A percentile compares a stretch with the other conserved stretches of the same genome.
Conservation (phyloP, 1,284 basidiomycete genomes). For the Ceratobasidium sp. region DNA sequence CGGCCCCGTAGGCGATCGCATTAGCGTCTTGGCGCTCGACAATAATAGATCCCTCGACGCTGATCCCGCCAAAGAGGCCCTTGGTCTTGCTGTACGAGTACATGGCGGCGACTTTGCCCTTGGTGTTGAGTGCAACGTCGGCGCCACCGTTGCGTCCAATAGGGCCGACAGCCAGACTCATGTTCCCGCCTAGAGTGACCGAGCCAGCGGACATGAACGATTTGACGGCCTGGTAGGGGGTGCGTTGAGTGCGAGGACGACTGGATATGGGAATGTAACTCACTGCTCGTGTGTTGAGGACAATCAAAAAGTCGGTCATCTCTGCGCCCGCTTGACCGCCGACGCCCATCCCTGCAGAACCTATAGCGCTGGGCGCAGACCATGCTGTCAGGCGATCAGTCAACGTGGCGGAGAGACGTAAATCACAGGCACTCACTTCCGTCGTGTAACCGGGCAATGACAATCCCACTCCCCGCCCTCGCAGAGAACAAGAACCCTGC, state of each 20-base stretch:
- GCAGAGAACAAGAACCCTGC: slow-evolving; percentile 68
- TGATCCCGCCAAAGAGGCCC: slow-evolving; percentile 82
- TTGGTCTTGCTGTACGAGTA: slow-evolving; percentile 96
- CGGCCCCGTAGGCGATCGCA: slow-evolving; percentile 78
- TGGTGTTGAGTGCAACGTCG: slow-evolving; percentile 85
- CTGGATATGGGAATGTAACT: slow-evolving; percentile 66
- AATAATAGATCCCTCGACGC: slow-evolving; percentile 94
- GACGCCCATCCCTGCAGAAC: slow-evolving; percentile 92
- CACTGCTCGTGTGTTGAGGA: slow-evolving; percentile 86
- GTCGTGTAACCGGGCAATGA: slow-evolving; percentile 87
- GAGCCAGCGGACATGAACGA: slow-evolving; percentile 97
- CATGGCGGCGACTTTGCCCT: slow-evolving; percentile 94
- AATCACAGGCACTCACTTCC: slow-evolving; percentile 71
- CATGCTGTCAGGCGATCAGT: slow-evolving; percentile 68
- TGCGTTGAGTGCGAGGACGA: slow-evolving; percentile 60
- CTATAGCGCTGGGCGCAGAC: slow-evolving; percentile 95
- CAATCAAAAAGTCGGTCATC: slow-evolving; percentile 94
- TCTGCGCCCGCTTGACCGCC: slow-evolving; percentile 86
- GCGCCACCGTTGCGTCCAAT: slow-evolving; percentile 96
- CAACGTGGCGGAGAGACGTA: not conserved
- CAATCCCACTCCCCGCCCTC: slow-evolving; percentile 88
- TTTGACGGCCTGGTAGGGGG: slow-evolving; percentile 52
- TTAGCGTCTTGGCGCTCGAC: slow-evolving; percentile 95
- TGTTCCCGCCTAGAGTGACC: slow-evolving; percentile 91
- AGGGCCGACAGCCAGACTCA: slow-evolving; percentile 93